A percentile compares a stretch with the other conserved stretches of the same genome.
phyloP scores from a whole-genome alignment of 2,329 filamentous ascomycete species.

The Scortechinia acanthostroma region DNA sequence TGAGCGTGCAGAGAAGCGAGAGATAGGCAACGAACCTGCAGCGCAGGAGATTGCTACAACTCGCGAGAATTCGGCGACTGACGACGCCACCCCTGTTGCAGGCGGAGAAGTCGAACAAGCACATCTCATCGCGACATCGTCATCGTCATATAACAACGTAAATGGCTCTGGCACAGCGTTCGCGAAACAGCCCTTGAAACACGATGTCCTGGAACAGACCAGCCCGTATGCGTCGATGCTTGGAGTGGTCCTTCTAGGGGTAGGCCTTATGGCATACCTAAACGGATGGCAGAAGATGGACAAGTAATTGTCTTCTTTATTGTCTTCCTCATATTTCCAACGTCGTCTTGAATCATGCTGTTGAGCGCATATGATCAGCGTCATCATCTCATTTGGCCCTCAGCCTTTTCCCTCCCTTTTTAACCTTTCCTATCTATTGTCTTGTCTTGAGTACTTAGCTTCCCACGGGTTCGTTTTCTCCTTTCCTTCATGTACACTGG shows the following conservation, averaged over 20 bases:
- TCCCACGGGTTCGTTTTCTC: not conserved
- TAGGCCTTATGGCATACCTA: constrained; percentile 79
- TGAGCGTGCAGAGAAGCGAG: constrained; percentile 46
- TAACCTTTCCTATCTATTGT: too few species aligned
- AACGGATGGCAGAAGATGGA: constrained; percentile 70
- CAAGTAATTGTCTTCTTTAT: constrained; percentile 21
- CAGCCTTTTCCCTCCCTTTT: too few species aligned
- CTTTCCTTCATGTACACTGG: not conserved
- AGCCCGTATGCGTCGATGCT: constrained; percentile 77
- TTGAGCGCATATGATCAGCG: too few species aligned
- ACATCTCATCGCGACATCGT: not conserved
- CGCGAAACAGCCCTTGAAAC: constrained; percentile 28
- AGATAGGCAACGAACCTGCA: constrained; percentile 30
- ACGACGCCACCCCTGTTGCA: constrained; percentile 6
- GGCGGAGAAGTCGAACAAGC: constrained; percentile 3
- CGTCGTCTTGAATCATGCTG: too few species aligned
- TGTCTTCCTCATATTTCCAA: not conserved
- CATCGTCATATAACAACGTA: constrained; percentile 7
- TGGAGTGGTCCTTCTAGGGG: constrained; percentile 72
- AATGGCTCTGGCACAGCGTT: constrained; percentile 15
- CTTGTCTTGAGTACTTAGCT: too few species aligned
- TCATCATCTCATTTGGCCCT: too few species aligned
- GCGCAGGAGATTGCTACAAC: constrained; percentile 19
- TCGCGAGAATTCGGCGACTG: constrained; percentile 10
- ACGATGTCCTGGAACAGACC: constrained; percentile 40